These are phyloP conservation scores for Schrenkiella parvula DNA, from an alignment of 345 rosid species.

Conservation along the genomic window DNA sequence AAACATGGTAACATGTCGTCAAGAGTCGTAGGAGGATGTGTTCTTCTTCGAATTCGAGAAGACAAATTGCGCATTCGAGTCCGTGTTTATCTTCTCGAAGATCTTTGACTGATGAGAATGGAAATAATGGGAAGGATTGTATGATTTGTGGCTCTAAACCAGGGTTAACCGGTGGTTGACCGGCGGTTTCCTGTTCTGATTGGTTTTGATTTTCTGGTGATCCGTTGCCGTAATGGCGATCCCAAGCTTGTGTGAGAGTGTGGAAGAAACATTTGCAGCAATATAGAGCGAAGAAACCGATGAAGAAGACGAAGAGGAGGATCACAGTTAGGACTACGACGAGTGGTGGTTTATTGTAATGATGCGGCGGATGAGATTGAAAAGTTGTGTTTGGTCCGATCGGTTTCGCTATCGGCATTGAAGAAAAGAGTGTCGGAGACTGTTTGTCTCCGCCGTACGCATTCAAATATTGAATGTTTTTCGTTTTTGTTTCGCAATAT, in stretches of 20 bases:
- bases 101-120: constrained; percentile 55
- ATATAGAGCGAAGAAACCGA: constrained; percentile 53
- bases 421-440: constrained; percentile 44
- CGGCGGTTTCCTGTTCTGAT: not conserved
- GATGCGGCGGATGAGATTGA: not conserved
- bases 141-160: constrained; percentile 60
- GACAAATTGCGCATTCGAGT: constrained; percentile 79
- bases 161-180: constrained; percentile 5
- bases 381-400: not conserved
- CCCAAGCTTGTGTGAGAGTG: constrained; percentile 37
- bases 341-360: constrained; percentile 38
- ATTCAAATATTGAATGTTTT: not conserved
- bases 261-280: constrained; percentile 56
- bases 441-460: constrained; percentile 34
- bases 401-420: constrained; percentile 37
- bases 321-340: constrained; percentile 44
- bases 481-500: not conserved
- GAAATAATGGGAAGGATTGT: constrained; percentile 54
- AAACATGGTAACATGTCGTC: constrained; percentile 72
- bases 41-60: constrained; percentile 59
- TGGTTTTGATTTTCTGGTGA: constrained; percentile 23
- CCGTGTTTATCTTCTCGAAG: constrained; percentile 47
- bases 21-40: constrained; percentile 57
- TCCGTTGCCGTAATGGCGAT: constrained; percentile 22
- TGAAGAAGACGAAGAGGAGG: constrained; percentile 53